Conservation (phyloP, 441 rosid species). For the Gossypium trilobum region DNA sequence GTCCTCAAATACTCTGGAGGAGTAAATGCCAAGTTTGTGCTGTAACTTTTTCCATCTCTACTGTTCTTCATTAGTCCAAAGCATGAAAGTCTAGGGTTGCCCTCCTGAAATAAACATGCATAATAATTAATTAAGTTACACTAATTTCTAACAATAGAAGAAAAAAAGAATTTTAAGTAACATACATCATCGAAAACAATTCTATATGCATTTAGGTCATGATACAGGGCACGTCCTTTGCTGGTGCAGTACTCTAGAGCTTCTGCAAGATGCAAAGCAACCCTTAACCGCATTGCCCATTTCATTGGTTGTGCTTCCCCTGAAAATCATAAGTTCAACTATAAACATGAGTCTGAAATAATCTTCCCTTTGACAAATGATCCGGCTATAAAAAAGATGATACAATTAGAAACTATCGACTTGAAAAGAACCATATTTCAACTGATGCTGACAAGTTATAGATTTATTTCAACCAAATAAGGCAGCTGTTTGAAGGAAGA, state of each 20-base stretch:
- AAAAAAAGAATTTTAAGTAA: slow-evolving; percentile 2
- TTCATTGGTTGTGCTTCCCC: slow-evolving; percentile 92
- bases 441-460: neutral
- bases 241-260: slow-evolving; percentile 78
- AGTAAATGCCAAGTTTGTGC: slow-evolving; percentile 63
- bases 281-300: slow-evolving; percentile 89
- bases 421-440: neutral
- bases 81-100: slow-evolving; percentile 60
- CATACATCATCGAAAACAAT: slow-evolving; percentile 79
- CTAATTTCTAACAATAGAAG: neutral
- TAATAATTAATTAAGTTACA: slow-evolving; percentile 10
- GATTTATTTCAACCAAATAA: neutral
- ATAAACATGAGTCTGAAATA: neutral
- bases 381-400: neutral
- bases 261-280: slow-evolving; percentile 80
- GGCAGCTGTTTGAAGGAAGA: neutral
- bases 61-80: slow-evolving; percentile 75
- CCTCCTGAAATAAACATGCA: slow-evolving; percentile 36
- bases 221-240: slow-evolving; percentile 81
- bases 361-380: neutral
- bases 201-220: slow-evolving; percentile 85
- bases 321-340: slow-evolving; percentile 17
- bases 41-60: slow-evolving; percentile 64
- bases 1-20: slow-evolving; percentile 68
- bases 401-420: neutral